Evolutionary conservation across 2,329 filamentous ascomycete species (phyloP), one percentile per base, ranked within the genome.

Genomic region (Fusarium gaditjirri): DNA sequence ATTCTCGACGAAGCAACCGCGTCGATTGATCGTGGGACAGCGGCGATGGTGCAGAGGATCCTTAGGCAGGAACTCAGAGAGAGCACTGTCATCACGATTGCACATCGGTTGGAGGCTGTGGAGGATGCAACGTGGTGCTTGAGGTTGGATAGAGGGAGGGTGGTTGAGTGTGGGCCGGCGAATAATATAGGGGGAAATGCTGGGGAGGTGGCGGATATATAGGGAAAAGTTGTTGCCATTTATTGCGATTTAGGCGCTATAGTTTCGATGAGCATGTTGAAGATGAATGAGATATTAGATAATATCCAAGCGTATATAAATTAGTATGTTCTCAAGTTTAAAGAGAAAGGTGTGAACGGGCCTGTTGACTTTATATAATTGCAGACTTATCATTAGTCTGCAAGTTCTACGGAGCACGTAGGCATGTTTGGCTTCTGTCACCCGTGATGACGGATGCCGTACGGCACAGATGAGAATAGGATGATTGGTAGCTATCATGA

Each of bases 1-100:
- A 86, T 91, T 31, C 78, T 90, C n/a, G 89, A 91, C 66, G 89
- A 91, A 79, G 90, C 89, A 5, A 91, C 90, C 7, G 89, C 89
- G 6, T 89, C 86, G 2, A 90, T 91, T 55, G 90, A 91, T 62
- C 84, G 85, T 50, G 84, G 82, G 61, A 91, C 90, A 2, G 89
- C 90, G 0, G 83, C 83, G 25, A 83, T 84, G 27, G 89, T 91
- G 61, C 89, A 91, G 78, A 81, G 86, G 19, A 83, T 91, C 5
- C 76, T 91, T 42, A 79, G 88, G 8, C 84, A 86, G 29, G 88
- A 90, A 75, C 81, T 91, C 47, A 76, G 77, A 8, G 68, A 83
- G 19, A 89, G 87, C 71, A 91, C 90, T 0, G 88, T 92, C 5
- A 89, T 92, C 44, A 90, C 89, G 1, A 91, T 92, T 76, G 89